phyloP scores from a whole-genome alignment of 768 basidiomycete genomes.

The Naganishia kalamii region DNA sequence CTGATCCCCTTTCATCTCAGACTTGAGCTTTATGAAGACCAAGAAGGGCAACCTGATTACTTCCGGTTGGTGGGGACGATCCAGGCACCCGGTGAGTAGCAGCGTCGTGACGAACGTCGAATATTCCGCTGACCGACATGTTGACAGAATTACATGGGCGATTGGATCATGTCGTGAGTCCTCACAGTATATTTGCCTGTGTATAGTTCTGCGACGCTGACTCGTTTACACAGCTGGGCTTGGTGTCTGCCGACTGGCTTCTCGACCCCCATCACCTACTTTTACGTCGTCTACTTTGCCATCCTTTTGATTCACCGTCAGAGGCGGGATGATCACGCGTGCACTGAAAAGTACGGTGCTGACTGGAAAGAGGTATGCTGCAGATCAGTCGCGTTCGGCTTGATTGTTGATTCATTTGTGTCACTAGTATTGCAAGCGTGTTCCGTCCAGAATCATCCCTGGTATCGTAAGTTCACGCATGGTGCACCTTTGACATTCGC shows the following conservation, averaged over 20 bases:
- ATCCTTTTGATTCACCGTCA: conserved; percentile 87
- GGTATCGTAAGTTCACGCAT: conserved; percentile 49
- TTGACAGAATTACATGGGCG: conserved; percentile 45
- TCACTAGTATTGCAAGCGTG: conserved; percentile 67
- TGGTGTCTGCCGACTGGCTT: conserved; percentile 96
- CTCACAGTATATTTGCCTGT: background rate
- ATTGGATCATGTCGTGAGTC: conserved; percentile 48
- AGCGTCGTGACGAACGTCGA: background rate
- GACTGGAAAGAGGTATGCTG: conserved; percentile 66
- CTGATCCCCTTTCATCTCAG: conserved; percentile 48
- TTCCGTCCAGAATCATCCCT: conserved; percentile 78
- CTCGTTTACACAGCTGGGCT: conserved; percentile 47
- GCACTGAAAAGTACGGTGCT: conserved; percentile 86
- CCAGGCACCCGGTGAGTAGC: conserved; percentile 64
- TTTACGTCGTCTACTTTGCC: conserved; percentile 81
- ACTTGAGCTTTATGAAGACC: conserved; percentile 71
- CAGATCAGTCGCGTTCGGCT: background rate
- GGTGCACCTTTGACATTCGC: background rate
- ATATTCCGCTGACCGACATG: background rate
- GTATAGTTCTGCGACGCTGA: background rate
- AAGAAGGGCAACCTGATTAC: conserved; percentile 82
- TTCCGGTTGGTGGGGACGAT: conserved; percentile 95
- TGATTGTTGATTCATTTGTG: background rate
- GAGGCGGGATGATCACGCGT: conserved; percentile 82
- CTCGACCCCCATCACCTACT: conserved; percentile 88